phyloP scores from a whole-genome alignment of 371 early-diverging fungal species.

The Zychaea mexicana region DNA sequence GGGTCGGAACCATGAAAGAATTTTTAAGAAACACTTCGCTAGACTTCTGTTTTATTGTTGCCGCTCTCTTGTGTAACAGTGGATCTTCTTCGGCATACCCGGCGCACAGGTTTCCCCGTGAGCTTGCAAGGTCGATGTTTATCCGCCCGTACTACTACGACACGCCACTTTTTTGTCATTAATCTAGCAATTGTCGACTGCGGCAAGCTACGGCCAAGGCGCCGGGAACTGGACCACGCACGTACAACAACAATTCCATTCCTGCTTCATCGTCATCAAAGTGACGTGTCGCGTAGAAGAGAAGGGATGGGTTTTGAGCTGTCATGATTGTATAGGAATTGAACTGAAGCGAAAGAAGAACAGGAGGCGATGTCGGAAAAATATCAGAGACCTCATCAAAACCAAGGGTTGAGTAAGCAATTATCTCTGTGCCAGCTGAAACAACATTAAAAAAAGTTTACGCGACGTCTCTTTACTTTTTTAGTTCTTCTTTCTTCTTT shows the following conservation, averaged over 20 bases:
- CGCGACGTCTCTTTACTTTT: neutral
- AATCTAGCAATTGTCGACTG: neutral
- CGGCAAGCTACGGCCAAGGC: neutral
- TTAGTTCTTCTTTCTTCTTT: neutral
- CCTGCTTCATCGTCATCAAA: no score
- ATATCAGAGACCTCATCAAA: neutral
- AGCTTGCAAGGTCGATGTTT: neutral
- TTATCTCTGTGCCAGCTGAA: neutral
- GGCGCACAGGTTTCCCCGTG: slow-evolving; percentile 1
- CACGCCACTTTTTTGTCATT: slow-evolving; percentile 1
- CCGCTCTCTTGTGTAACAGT: neutral
- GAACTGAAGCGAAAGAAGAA: no score
- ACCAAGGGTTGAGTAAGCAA: no score
- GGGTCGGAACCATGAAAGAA: neutral
- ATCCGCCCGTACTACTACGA: no score
- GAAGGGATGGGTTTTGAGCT: no score
- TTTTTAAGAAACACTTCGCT: neutral
- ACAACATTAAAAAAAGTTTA: neutral
- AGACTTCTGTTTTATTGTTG: slow-evolving; percentile 1
- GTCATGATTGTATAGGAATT: no score
- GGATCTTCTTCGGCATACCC: neutral
- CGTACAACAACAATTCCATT: no score
- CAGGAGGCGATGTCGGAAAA: neutral
- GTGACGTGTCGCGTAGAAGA: no score
- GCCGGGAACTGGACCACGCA: neutral